Conservation (phyloP, 805 yeast genomes). For the Kuraishia piskuri region DNA sequence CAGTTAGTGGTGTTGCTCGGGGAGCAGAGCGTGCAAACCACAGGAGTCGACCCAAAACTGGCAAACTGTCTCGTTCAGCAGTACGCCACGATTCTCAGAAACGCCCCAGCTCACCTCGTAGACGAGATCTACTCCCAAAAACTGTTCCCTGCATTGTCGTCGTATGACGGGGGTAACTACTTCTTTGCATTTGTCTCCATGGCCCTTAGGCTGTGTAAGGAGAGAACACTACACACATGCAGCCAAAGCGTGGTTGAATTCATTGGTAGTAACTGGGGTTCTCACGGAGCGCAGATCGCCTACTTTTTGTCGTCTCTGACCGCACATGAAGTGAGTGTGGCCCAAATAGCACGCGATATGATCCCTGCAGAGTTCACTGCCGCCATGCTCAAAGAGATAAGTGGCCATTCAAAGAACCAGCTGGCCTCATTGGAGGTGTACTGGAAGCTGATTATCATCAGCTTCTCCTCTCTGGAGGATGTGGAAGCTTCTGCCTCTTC, state of each 20-base stretch:
- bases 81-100: neutral
- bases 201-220: slow-evolving; percentile 30
- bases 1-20: neutral
- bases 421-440: slow-evolving; percentile 26
- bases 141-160: neutral
- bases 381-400: slow-evolving; percentile 18
- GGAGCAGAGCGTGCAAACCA: neutral
- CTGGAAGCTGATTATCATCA: slow-evolving; percentile 43
- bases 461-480: slow-evolving; percentile 19
- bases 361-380: slow-evolving; percentile 24
- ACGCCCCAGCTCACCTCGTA: neutral
- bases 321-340: neutral
- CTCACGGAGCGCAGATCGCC: slow-evolving; percentile 26
- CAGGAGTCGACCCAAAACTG: neutral
- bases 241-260: slow-evolving; percentile 38
- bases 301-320: slow-evolving; percentile 22
- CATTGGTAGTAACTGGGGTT: slow-evolving; percentile 33
- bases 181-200: slow-evolving; percentile 41
- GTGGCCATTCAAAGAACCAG: slow-evolving; percentile 5
- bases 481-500: slow-evolving; percentile 10
- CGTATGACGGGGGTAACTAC: slow-evolving; percentile 20
- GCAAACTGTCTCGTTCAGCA: neutral
- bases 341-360: neutral
- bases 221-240: slow-evolving; percentile 38
- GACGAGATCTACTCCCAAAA: neutral